phyloP scores from a whole-genome alignment of 1,139 yeast species.

The Yamadazyma kanchanaburiensis region DNA sequence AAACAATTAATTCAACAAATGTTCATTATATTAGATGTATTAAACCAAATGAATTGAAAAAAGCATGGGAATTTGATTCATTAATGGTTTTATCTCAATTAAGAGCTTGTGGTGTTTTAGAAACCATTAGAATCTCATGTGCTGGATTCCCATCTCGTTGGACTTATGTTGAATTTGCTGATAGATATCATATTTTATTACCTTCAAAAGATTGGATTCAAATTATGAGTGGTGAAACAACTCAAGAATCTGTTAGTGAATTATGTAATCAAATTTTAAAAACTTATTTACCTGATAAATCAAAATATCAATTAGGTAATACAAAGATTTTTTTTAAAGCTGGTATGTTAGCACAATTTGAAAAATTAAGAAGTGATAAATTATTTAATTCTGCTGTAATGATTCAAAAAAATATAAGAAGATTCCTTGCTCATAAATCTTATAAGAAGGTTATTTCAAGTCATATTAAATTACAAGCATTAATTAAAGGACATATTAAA shows the following conservation, averaged over 20 bases:
- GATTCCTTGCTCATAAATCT: slow-evolving; percentile 57
- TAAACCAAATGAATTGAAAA: slow-evolving; percentile 91
- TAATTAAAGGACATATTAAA: slow-evolving; percentile 59
- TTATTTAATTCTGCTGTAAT: slow-evolving; percentile 73
- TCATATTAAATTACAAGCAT: slow-evolving; percentile 56
- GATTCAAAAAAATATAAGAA: slow-evolving; percentile 84
- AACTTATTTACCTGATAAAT: slow-evolving; percentile 57
- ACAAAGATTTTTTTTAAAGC: slow-evolving; percentile 95
- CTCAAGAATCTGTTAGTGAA: slow-evolving; percentile 56
- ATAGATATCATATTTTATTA: slow-evolving; percentile 80
- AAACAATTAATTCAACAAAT: slow-evolving; percentile 87
- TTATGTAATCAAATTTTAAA: slow-evolving; percentile 68
- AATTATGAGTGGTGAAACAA: slow-evolving; percentile 53
- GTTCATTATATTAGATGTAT: slow-evolving; percentile 97
- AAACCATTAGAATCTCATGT: slow-evolving; percentile 93
- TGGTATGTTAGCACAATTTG: slow-evolving; percentile 91
- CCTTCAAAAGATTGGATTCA: slow-evolving; percentile 68
- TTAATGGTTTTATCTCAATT: slow-evolving; percentile 93
- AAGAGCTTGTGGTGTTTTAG: slow-evolving; percentile 98
- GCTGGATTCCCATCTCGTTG: slow-evolving; percentile 98
- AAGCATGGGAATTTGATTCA: slow-evolving; percentile 95
- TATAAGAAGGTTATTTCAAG: slow-evolving; percentile 57
- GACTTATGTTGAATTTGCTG: slow-evolving; percentile 92
- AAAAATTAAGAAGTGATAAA: slow-evolving; percentile 78
- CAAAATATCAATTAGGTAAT: slow-evolving; percentile 80